Base-by-base conservation (phyloP, 148 eudicot species). In the Camellia granthamiana region DNA sequence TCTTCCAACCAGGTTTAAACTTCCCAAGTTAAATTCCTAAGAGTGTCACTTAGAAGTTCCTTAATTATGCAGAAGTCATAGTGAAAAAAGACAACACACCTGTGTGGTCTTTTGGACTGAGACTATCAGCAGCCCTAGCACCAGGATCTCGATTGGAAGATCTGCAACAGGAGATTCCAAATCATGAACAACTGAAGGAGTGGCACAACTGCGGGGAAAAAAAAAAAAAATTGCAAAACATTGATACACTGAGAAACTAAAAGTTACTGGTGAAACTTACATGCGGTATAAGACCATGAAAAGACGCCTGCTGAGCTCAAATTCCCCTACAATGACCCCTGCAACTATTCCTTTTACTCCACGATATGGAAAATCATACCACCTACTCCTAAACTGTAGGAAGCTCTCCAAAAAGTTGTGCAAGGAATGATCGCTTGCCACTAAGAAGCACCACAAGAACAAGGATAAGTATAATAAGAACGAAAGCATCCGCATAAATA, bases 321-420 rank as follows among this genome's bases (percentile, higher is more conserved):
- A 78, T 84, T 95, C 99, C 47, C 99, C 99, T 82, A 95, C 93
- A 81, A 95, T 87, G 73, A 93, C 88, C 62, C 99, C 99, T 84
- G 99, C 98, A 87, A 93, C 97, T 59, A 85, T 88, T 79, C 96
- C 98, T 77, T 84, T 92, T 60, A 92, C 88, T 75, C 97, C 95
- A 77, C 91, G 98, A 78, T 88, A 91, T 9, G 97, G 93, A 75
- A 93, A 95, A 85, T 95, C 99, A 88, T 91, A 95, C 99, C 99
- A 95, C 78, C 99, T 91, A 84, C 87, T 95, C 69, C 92, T 89
- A 82, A 87, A 93, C 84, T 92, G 93, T 72, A 95, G 85, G 86
- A 87, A 95, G 85, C 97, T 92, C 84, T 95, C 96, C 68, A 95
- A 88, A 84, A 93, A 95, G 65, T 83, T 88, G 19, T 89, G 87